phyloP scores from a whole-genome alignment of 768 basidiomycete genomes.

The Chlorophyllum brunneum region DNA sequence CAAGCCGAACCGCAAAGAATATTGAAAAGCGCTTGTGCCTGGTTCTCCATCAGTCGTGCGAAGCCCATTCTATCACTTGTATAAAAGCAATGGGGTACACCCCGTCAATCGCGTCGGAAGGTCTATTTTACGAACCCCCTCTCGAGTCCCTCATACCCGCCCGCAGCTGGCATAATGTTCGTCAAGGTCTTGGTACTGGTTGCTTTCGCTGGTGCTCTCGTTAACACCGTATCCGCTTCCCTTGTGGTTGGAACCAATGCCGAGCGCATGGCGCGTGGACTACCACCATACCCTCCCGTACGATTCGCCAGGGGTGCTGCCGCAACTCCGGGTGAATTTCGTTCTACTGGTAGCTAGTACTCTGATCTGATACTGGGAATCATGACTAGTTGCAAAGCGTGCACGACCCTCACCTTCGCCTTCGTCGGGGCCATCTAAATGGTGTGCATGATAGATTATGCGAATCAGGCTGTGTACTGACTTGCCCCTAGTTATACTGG shows the following conservation, averaged over 20 bases:
- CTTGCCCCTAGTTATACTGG: slow-evolving; percentile 26
- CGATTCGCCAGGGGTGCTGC: slow-evolving; percentile 15
- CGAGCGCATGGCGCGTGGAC: slow-evolving; percentile 40
- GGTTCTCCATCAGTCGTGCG: too few relatives aligned
- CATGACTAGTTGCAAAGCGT: not conserved
- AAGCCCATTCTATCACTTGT: too few relatives aligned
- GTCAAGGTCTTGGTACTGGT: slow-evolving; percentile 20
- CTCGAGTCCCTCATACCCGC: too few relatives aligned
- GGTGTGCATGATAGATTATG: not conserved
- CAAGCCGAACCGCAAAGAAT: not conserved
- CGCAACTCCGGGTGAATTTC: not conserved
- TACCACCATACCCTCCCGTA: slow-evolving; percentile 32
- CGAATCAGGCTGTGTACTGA: too few relatives aligned
- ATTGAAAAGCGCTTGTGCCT: too few relatives aligned
- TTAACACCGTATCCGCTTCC: slow-evolving; percentile 17
- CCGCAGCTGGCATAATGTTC: too few relatives aligned
- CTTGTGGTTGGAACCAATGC: slow-evolving; percentile 33
- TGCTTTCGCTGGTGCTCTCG: slow-evolving; percentile 19
- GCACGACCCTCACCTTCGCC: slow-evolving; percentile 5
- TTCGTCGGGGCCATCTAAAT: slow-evolving; percentile 21
- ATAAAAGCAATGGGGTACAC: not conserved
- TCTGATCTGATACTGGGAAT: not conserved
- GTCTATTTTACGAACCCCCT: not conserved
- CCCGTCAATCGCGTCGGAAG: too few relatives aligned
- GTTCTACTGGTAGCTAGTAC: too few relatives aligned